phyloP scores from a whole-genome alignment of 75 land plant species.

The Ceratopteris richardii region DNA sequence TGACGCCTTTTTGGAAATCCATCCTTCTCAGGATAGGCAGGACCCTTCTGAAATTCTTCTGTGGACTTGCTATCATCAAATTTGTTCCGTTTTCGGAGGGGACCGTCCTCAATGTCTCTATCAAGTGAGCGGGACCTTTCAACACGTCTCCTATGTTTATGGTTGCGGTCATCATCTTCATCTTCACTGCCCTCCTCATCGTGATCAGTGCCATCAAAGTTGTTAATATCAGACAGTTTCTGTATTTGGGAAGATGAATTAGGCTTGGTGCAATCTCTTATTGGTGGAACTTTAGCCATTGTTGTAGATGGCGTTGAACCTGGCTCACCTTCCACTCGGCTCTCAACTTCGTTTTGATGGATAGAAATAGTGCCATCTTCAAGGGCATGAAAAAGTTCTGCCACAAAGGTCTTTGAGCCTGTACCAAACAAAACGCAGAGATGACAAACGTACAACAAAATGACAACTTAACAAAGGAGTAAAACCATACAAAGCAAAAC shows the following conservation, averaged over 20 bases:
- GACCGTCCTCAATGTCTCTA: conserved; percentile 32
- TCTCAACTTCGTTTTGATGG: conserved; percentile 16
- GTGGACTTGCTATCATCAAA: conserved; percentile 36
- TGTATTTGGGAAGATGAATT: conserved; percentile 22
- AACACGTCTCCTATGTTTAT: conserved; percentile 86
- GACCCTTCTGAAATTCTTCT: conserved; percentile 13
- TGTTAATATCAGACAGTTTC: conserved; percentile 7
- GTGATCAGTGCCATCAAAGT: conserved; percentile 12
- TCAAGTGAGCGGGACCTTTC: conserved; percentile 55
- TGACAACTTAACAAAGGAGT: too few species aligned
- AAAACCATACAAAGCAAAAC: too few species aligned
- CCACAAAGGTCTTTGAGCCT: conserved; percentile 46
- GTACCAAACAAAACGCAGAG: conserved; percentile 18
- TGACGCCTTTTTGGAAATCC: conserved; percentile 1
- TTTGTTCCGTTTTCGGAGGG: conserved; percentile 36
- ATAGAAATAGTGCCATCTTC: conserved; percentile 45
- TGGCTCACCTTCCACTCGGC: conserved; percentile 15
- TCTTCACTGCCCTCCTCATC: conserved; percentile 69
- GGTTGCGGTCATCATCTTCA: conserved; percentile 95
- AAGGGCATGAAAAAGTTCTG: conserved; percentile 42
- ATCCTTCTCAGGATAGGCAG: conserved; percentile 28
- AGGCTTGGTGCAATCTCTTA: conserved; percentile 8
- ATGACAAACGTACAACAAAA: too few species aligned
- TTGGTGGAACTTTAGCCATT: not conserved
- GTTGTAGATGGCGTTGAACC: not conserved